These are phyloP conservation scores for Arthonia radiata DNA, from an alignment of 495 filamentous ascomycete genomes.

Conservation along the genomic window DNA sequence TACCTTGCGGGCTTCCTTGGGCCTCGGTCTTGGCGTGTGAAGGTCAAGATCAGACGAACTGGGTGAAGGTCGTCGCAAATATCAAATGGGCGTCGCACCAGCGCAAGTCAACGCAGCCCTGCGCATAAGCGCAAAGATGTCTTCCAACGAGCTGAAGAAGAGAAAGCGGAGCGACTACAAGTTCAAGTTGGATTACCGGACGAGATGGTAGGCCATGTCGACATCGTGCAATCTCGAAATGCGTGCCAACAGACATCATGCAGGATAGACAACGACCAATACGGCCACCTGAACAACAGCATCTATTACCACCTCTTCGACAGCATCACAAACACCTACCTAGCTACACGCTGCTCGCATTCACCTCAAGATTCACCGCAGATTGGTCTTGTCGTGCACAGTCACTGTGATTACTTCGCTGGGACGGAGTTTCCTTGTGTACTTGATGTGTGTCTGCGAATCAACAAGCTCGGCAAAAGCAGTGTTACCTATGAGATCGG, in stretches of 20 bases:
- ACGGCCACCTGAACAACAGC: constrained; percentile 63
- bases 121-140: constrained; percentile 4
- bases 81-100: too few relatives aligned
- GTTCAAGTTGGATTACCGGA: constrained; percentile 62
- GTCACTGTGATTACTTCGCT: constrained; percentile 62
- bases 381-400: constrained; percentile 57
- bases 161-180: constrained; percentile 47
- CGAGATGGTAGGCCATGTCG: constrained; percentile 45
- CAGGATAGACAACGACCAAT: constrained; percentile 93
- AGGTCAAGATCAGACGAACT: too few relatives aligned
- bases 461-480: constrained; percentile 60
- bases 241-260: neutral
- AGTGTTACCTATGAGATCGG: constrained; percentile 87
- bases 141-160: constrained; percentile 27
- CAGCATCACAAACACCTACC: constrained; percentile 72
- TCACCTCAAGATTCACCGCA: constrained; percentile 41
- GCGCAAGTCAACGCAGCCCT: constrained; percentile 1
- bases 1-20: too few relatives aligned
- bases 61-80: too few relatives aligned
- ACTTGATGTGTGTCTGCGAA: constrained; percentile 57
- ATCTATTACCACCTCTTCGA: constrained; percentile 54
- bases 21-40: too few relatives aligned
- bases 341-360: constrained; percentile 56
- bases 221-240: constrained; percentile 1
- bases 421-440: constrained; percentile 63